Evolutionary conservation across 257 asterid species (phyloP).

Genomic region (Nicotiana benthamiana): DNA sequence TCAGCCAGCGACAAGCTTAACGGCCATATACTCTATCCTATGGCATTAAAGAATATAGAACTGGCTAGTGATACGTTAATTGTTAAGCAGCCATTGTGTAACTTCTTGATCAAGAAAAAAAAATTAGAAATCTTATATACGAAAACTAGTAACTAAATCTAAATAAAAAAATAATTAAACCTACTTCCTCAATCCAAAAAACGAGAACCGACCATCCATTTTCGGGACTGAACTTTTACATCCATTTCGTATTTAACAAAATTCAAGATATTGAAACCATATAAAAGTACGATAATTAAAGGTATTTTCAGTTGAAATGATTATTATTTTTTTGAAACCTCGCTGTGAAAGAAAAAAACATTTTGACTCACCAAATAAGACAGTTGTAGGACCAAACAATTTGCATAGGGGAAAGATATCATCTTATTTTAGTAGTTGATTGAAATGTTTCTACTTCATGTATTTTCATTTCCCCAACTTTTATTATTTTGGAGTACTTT

Average conservation of each 20-base stretch:
- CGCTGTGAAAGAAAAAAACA: neutral
- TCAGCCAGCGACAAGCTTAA: neutral
- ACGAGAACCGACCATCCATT: too few relatives aligned
- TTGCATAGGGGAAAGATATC: neutral
- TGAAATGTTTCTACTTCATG: neutral
- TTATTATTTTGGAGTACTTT: neutral
- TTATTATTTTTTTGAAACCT: neutral
- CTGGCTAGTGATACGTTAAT: neutral
- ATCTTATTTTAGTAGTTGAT: neutral
- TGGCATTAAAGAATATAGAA: neutral
- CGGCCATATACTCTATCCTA: neutral
- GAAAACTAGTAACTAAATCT: neutral
- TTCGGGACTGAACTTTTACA: too few relatives aligned
- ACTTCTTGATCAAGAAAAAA: too few relatives aligned
- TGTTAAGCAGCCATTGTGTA: neutral
- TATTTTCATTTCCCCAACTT: neutral
- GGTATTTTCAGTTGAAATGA: neutral
- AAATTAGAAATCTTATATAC: neutral
- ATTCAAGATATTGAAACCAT: neutral
- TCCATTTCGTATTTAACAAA: too few relatives aligned
- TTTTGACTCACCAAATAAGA: neutral
- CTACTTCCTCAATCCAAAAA: neutral
- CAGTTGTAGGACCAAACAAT: neutral
- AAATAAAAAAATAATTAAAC: too few relatives aligned
- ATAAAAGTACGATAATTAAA: neutral